phyloP scores from a whole-genome alignment of 345 rosid genomes.

The Populus deltoides region DNA sequence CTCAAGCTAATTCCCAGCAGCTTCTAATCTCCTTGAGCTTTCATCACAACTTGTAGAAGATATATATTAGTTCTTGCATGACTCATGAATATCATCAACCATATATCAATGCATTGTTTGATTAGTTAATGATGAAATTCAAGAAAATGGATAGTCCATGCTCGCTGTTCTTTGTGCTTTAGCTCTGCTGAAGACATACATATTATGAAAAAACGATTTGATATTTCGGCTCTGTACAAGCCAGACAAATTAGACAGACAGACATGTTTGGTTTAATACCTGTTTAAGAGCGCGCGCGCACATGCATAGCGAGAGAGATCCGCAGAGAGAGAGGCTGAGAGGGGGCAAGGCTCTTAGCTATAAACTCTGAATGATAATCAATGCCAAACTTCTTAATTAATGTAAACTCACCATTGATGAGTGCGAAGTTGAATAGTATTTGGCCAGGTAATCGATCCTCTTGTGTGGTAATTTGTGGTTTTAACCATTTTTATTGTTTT shows the following conservation, averaged over 20 bases:
- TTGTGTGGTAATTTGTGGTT: background rate
- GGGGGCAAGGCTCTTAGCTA: background rate
- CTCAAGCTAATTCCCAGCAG: background rate
- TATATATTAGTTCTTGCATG: background rate
- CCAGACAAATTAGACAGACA: background rate
- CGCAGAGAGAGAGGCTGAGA: background rate
- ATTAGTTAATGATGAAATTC: background rate
- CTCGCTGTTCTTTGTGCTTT: conserved; percentile 4
- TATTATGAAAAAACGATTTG: background rate
- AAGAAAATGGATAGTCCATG: conserved; percentile 12
- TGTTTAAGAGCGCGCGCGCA: background rate
- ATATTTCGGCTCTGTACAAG: no score
- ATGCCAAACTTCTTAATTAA: background rate
- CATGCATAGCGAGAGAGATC: background rate
- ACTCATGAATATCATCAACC: background rate
- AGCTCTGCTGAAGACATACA: conserved; percentile 13
- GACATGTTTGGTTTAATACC: conserved; percentile 1
- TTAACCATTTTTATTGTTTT: no score
- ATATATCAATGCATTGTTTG: background rate
- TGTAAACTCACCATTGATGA: background rate
- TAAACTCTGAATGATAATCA: background rate
- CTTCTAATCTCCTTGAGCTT: background rate
- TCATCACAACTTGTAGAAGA: background rate
- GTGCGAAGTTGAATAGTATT: background rate
- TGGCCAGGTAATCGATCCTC: background rate